Base-by-base conservation (phyloP, 805 yeast species). In the Candida silvatica region DNA sequence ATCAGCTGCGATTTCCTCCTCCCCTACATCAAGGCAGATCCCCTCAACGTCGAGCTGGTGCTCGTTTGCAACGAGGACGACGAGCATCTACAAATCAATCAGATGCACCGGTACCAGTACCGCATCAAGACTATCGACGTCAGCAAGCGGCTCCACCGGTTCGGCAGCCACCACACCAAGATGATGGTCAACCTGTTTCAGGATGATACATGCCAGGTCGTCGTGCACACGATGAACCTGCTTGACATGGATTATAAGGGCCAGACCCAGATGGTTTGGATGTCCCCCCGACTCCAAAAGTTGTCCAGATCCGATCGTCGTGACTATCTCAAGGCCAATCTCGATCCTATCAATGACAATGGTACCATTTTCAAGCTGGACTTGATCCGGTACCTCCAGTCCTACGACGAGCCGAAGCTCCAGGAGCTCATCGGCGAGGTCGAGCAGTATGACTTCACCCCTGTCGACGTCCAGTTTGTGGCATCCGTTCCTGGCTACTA, bases 241-340 rank as follows among this genome's bases (percentile, higher is more conserved):
- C 74, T 78, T 1, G 51, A 52, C 24, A 48, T 66, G 0, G 88
- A 80, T 51, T 67, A 74, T 34, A 57, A 59, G 4, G 64, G 66
- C 1, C 73, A 80, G 37, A 78, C 81, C 5, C 86, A 80, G 47
- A 75, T 77, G 64, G 58, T 70, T 22, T 80, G 87, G 87, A 53
- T 65, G 23, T 69, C 81, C 6, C 84, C 81, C 1, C 47, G 52
- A 17, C 39, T 66, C 11, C 23, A 20, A 3, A 41, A 29, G 18
- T 31, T 35, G 11, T 35, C 38, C 2, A 15, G 12, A 11, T 18
- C 17, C 5, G 14, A 37, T 3, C 17, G 30, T 6, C 16, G 17
- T 23, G 17, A 16, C 12, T 23, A 31, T 17, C 5, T 17, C 20
- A 18, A 25, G 5, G 31, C 36, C 9, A 17, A 15, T n/a, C 22